Percentiles rank a stretch among this genome's conserved stretches.
These are phyloP conservation scores for Trichoderma brevicompactum DNA, from an alignment of 2,329 filamentous ascomycete species.

Conservation along the genomic window DNA sequence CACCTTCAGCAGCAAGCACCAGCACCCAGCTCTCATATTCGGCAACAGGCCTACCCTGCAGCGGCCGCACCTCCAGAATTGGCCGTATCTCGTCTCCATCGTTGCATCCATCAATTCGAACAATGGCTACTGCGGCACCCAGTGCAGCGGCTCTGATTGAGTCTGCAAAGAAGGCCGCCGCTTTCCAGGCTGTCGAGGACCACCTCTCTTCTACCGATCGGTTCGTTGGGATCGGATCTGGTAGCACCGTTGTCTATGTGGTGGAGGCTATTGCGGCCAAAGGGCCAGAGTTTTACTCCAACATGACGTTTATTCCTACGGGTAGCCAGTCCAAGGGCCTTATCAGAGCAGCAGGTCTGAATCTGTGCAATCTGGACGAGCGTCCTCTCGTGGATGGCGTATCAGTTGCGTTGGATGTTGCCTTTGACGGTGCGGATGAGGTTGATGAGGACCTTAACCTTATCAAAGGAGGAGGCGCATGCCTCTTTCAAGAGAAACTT, in stretches of 20 bases:
- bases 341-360: slow-evolving; percentile 77
- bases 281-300: slow-evolving; percentile 55
- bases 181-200: slow-evolving; percentile 72
- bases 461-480: slow-evolving; percentile 98
- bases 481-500: slow-evolving; percentile 95
- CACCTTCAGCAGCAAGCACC: neutral
- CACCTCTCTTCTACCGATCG: slow-evolving; percentile 67
- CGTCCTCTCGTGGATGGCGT: slow-evolving; percentile 56
- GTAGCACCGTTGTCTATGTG: slow-evolving; percentile 81
- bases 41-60: neutral
- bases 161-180: slow-evolving; percentile 74
- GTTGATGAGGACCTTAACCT: slow-evolving; percentile 93
- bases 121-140: slow-evolving; percentile 2
- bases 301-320: slow-evolving; percentile 88
- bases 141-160: slow-evolving; percentile 57
- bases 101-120: neutral
- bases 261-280: slow-evolving; percentile 77
- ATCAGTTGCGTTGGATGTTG: slow-evolving; percentile 73
- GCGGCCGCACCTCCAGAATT: neutral
- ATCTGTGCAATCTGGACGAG: slow-evolving; percentile 76
- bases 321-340: slow-evolving; percentile 89
- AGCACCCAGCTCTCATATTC: neutral
- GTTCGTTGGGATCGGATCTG: slow-evolving; percentile 79
- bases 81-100: neutral
- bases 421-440: slow-evolving; percentile 96